Evolutionary conservation across 352 stramenopile genomes (phyloP).

Genomic region (Pythium apleroticum): DNA sequence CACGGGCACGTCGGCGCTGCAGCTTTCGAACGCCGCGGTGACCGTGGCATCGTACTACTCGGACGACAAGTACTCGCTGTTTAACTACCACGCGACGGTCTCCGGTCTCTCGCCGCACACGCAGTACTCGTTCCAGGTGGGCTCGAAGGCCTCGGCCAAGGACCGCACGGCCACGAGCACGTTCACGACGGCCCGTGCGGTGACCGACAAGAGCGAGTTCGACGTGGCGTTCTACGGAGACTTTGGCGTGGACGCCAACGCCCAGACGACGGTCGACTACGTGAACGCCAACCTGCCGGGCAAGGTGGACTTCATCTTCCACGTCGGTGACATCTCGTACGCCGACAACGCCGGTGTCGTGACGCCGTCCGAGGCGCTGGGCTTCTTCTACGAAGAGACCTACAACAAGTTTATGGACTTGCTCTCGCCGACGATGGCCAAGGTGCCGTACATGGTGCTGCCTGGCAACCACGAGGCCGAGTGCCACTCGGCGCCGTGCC

Average conservation of each 20-base stretch:
- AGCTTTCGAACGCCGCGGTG: conserved; percentile 20
- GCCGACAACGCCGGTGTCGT: conserved; percentile 34
- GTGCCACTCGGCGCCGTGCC: conserved; percentile 72
- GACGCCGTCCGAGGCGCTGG: conserved; percentile 25
- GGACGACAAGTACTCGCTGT: conserved; percentile 46
- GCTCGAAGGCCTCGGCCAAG: conserved; percentile 8
- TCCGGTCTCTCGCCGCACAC: conserved; percentile 34
- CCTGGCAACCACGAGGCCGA: conserved; percentile 89
- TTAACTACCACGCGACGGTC: conserved; percentile 46
- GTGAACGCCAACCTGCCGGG: conserved; percentile 38
- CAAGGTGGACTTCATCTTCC: conserved; percentile 61
- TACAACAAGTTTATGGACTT: conserved; percentile 87
- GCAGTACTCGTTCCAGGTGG: conserved; percentile 42
- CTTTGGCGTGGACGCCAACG: conserved; percentile 43
- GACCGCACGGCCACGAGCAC: conserved; percentile 12
- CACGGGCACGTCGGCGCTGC: conserved; percentile 12
- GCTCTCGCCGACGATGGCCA: conserved; percentile 48
- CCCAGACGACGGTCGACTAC: conserved; percentile 35
- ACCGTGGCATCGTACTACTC: conserved; percentile 35
- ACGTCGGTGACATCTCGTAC: conserved; percentile 74
- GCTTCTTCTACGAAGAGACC: conserved; percentile 87
- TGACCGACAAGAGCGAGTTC: conserved; percentile 34
- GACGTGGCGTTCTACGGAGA: conserved; percentile 61
- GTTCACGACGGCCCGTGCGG: conserved; percentile 46
- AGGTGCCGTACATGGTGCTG: conserved; percentile 81